These are phyloP conservation scores for Phytophthora lateralis DNA, from an alignment of 352 stramenopile genomes.

Conservation along the genomic window DNA sequence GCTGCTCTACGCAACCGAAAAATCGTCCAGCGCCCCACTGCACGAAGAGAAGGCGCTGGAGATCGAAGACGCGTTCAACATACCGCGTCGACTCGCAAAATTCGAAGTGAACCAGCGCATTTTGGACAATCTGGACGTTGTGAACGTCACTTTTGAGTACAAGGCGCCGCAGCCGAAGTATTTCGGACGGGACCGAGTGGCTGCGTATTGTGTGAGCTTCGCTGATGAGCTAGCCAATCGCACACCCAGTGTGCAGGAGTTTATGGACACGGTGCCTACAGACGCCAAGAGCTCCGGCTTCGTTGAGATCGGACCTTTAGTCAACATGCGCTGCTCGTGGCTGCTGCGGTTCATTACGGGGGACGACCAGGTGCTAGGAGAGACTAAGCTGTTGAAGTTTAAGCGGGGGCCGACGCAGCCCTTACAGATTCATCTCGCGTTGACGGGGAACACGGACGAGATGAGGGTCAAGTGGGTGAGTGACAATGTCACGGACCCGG, in stretches of 20 bases:
- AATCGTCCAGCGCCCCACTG: constrained; percentile 2
- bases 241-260: constrained; percentile 22
- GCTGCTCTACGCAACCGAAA: constrained; percentile 19
- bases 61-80: constrained; percentile 24
- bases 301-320: constrained; percentile 42
- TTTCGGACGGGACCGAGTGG: constrained; percentile 30
- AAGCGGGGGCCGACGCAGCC: constrained; percentile 43
- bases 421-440: constrained; percentile 46
- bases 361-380: constrained; percentile 31
- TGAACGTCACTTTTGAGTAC: constrained; percentile 50
- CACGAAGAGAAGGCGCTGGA: constrained; percentile 22
- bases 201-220: constrained; percentile 38
- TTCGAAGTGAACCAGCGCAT: constrained; percentile 37
- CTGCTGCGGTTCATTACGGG: constrained; percentile 45
- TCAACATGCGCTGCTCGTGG: constrained; percentile 59
- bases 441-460: constrained; percentile 38
- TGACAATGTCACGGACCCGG: constrained; percentile 38
- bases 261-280: constrained; percentile 34
- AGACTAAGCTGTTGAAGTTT: constrained; percentile 41
- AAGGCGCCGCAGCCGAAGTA: constrained; percentile 30
- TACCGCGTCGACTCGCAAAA: constrained; percentile 19
- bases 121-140: constrained; percentile 38
- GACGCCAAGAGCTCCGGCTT: constrained; percentile 24
- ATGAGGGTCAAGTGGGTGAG: constrained; percentile 69
- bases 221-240: constrained; percentile 25